These are phyloP conservation scores for Pseudocercospora fijiensis DNA, from an alignment of 2,329 filamentous ascomycete species.

Conservation along the genomic window DNA sequence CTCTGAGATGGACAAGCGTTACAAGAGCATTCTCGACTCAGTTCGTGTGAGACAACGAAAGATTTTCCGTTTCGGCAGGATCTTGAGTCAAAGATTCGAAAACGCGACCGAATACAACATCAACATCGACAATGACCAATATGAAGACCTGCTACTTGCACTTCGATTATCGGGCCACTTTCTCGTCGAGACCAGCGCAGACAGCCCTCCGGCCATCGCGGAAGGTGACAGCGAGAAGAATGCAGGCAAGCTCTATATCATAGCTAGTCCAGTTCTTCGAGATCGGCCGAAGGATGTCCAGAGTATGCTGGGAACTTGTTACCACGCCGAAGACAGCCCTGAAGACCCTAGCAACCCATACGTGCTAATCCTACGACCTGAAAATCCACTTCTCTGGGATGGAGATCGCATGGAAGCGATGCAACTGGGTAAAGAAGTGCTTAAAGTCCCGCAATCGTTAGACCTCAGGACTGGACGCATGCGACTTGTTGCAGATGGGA, in stretches of 20 bases:
- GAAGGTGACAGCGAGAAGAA: constrained; percentile 25
- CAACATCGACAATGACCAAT: constrained; percentile 64
- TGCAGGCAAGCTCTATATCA: constrained; percentile 63
- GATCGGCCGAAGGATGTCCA: constrained; percentile 78
- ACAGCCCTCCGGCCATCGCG: constrained; percentile 48
- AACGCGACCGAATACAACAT: constrained; percentile 96
- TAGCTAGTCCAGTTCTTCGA: constrained; percentile 78
- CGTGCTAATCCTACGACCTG: constrained; percentile 78
- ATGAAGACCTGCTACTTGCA: constrained; percentile 76
- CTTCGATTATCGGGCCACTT: constrained; percentile 83
- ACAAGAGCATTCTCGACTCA: constrained; percentile 92
- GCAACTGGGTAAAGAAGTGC: constrained; percentile 56
- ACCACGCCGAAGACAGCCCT: constrained; percentile 64
- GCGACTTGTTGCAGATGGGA: constrained; percentile 84
- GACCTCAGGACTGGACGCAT: constrained; percentile 85
- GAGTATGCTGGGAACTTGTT: constrained; percentile 77
- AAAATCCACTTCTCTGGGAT: constrained; percentile 76
- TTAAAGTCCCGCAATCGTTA: constrained; percentile 65
- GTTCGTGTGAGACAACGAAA: constrained; percentile 95
- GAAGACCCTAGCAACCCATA: constrained; percentile 81
- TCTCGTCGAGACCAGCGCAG: constrained; percentile 64
- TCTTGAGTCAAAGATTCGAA: constrained; percentile 89
- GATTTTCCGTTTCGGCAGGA: constrained; percentile 89
- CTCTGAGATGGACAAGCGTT: constrained; percentile 91
- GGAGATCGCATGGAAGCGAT: constrained; percentile 62